Evolutionary conservation across 192 early-diverging fungal species (phyloP).

Genomic region (Kappamyces sp.): DNA sequence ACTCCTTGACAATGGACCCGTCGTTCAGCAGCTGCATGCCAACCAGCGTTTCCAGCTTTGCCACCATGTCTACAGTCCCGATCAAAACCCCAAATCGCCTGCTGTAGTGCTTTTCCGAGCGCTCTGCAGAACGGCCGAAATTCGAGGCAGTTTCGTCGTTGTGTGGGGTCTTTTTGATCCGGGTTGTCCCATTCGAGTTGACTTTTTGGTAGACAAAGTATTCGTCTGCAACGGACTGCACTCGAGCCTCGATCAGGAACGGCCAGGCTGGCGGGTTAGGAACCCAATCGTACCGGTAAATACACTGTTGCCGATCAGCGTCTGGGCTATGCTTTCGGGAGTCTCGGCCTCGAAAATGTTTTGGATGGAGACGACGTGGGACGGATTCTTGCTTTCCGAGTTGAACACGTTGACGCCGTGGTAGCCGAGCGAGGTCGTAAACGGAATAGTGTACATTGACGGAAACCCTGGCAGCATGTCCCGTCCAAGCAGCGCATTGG

Average conservation of each 20-base stretch:
- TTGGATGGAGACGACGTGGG: constrained; percentile 57
- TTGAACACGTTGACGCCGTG: constrained; percentile 86
- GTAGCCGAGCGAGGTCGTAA: constrained; percentile 60
- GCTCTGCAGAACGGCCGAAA: constrained; percentile 56
- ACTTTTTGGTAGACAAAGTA: constrained; percentile 47
- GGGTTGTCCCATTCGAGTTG: constrained; percentile 5
- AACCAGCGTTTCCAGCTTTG: constrained; percentile 54
- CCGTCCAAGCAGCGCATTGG: constrained; percentile 57
- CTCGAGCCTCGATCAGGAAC: constrained; percentile 73
- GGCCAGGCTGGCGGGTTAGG: constrained; percentile 64
- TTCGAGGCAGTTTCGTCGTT: constrained; percentile 32
- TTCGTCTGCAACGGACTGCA: constrained; percentile 70
- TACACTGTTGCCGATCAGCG: constrained; percentile 52
- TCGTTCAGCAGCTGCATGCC: constrained; percentile 60
- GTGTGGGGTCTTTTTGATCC: constrained; percentile 31
- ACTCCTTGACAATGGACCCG: constrained; percentile 67
- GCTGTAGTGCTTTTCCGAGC: constrained; percentile 54
- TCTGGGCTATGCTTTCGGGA: constrained; percentile 51
- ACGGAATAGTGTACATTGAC: constrained; percentile 70
- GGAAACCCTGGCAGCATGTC: constrained; percentile 80
- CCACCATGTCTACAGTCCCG: constrained; percentile 57
- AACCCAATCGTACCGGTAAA: constrained; percentile 45
- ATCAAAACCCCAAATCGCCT: constrained; percentile 68
- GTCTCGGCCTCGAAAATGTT: constrained; percentile 45
- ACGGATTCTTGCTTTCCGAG: constrained; percentile 70